These are phyloP conservation scores for Coniferiporia sulphurascens DNA, from an alignment of 1,284 basidiomycete genomes.

Conservation along the genomic window DNA sequence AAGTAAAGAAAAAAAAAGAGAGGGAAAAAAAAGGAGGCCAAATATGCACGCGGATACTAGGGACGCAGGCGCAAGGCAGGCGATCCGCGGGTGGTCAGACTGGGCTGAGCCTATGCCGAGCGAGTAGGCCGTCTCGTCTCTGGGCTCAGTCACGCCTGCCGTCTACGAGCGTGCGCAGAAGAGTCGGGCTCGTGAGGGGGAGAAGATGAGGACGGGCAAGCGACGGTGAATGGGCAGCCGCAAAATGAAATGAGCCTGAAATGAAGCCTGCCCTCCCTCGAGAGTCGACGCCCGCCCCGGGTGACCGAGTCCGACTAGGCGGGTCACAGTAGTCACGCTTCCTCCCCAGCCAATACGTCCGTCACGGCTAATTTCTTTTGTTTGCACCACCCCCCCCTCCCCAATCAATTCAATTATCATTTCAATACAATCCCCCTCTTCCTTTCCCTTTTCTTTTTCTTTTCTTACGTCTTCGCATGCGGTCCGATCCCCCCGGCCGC, in stretches of 20 bases:
- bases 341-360: background rate
- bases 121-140: too few species aligned
- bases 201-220: background rate
- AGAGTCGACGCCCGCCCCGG: background rate
- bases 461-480: background rate
- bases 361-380: background rate
- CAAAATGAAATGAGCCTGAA: background rate
- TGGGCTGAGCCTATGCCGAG: background rate
- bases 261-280: background rate
- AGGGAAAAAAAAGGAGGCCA: slow-evolving; percentile 22
- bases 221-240: background rate
- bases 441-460: slow-evolving; percentile 12
- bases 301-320: background rate
- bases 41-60: slow-evolving; percentile 40
- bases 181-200: background rate
- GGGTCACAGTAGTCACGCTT: background rate
- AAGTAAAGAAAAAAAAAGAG: slow-evolving; percentile 20
- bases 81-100: slow-evolving; percentile 9
- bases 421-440: background rate
- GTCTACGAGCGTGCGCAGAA: background rate
- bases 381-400: background rate
- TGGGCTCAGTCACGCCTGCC: background rate
- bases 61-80: slow-evolving; percentile 23
- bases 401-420: background rate
- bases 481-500: slow-evolving; percentile 29